phyloP scores from a whole-genome alignment of 73 alveolate genomes.

The Chromera velia region DNA sequence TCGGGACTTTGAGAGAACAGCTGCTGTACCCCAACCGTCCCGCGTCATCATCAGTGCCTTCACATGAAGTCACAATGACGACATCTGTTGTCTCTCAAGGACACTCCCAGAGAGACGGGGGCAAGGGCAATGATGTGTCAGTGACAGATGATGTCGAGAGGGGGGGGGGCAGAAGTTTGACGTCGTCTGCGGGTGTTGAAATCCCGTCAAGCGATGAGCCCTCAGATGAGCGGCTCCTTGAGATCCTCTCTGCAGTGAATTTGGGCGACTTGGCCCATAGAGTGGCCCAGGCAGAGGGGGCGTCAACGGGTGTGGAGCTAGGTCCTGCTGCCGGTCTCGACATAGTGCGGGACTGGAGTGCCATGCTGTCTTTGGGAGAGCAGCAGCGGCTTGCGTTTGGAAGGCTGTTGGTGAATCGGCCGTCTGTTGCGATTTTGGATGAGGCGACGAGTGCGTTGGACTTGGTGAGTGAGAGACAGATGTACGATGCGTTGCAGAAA shows the following conservation, averaged over 20 bases:
- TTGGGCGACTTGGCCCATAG: neutral
- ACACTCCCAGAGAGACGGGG: too few relatives aligned
- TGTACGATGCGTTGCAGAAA: neutral
- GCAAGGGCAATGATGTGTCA: too few relatives aligned
- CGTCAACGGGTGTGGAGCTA: too few relatives aligned
- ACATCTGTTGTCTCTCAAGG: too few relatives aligned
- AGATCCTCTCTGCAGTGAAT: too few relatives aligned
- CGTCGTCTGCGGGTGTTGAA: too few relatives aligned
- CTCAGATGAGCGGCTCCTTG: too few relatives aligned
- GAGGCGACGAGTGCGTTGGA: conserved; percentile 36
- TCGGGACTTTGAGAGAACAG: neutral
- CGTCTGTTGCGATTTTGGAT: conserved; percentile 18
- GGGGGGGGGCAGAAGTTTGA: too few relatives aligned
- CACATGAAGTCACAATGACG: too few relatives aligned
- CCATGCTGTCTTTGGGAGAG: neutral
- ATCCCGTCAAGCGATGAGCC: too few relatives aligned
- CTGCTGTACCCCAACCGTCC: neutral
- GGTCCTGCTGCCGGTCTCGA: neutral
- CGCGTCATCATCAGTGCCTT: too few relatives aligned
- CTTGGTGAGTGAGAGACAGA: conserved; percentile 12
- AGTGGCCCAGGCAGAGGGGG: neutral
- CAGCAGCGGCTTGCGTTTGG: neutral
- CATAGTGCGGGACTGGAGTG: neutral
- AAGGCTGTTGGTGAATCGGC: neutral
- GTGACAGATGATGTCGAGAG: too few relatives aligned